Percentiles rank a stretch among this genome's conserved stretches.
These are phyloP conservation scores for Amanita phalloides DNA, from an alignment of 768 basidiomycete species.

Conservation along the genomic window DNA sequence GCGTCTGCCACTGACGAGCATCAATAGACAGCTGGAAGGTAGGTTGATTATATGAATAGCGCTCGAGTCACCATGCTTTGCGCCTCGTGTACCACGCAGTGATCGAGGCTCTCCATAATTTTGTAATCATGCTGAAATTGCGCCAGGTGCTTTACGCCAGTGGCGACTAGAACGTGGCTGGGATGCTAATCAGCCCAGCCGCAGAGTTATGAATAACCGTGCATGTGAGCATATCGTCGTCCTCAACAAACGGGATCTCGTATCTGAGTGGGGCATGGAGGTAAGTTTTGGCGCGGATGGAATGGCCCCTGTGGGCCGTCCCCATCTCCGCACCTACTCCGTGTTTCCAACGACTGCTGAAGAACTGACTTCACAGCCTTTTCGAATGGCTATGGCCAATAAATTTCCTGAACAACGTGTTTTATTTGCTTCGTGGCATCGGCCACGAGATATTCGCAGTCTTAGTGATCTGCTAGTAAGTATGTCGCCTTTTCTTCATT, in stretches of 20 bases:
- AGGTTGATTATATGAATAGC: slow-evolving; percentile 15
- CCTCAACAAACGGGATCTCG: slow-evolving; percentile 88
- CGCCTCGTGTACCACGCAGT: neutral
- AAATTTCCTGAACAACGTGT: slow-evolving; percentile 62
- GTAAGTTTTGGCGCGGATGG: slow-evolving; percentile 28
- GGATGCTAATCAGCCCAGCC: slow-evolving; percentile 29
- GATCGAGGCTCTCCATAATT: neutral
- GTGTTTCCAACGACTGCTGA: neutral
- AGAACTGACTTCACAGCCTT: slow-evolving; percentile 38
- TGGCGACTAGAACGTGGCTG: slow-evolving; percentile 64
- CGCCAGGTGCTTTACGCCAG: slow-evolving; percentile 50
- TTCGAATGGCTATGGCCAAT: slow-evolving; percentile 57
- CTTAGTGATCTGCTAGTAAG: slow-evolving; percentile 63
- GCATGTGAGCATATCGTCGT: slow-evolving; percentile 83
- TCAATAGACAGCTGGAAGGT: slow-evolving; percentile 87
- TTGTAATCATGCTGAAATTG: neutral
- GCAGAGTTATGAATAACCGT: slow-evolving; percentile 26
- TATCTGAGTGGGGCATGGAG: slow-evolving; percentile 80
- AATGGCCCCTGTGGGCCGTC: neutral
- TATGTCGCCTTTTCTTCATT: slow-evolving; percentile 31
- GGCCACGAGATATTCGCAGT: slow-evolving; percentile 49
- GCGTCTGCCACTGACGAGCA: slow-evolving; percentile 85
- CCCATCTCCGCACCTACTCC: neutral
- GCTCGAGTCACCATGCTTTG: neutral
- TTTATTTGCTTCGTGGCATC: slow-evolving; percentile 66